Evolutionary conservation across 768 basidiomycete species (phyloP).

Genomic region (Lyophyllum decastes): DNA sequence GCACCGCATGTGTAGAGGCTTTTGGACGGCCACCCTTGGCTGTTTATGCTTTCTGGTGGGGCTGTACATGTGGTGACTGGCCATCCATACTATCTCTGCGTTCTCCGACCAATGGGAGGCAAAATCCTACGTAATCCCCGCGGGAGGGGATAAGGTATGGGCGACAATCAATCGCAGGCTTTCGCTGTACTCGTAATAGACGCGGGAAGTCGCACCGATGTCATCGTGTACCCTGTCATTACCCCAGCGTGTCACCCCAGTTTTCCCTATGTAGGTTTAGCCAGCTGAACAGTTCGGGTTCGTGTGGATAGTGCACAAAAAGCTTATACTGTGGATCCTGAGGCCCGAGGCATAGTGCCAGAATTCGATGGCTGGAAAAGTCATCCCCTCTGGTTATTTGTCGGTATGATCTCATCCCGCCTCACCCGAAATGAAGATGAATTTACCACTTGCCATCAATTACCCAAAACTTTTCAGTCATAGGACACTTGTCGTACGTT

Average conservation of each 20-base stretch:
- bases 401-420: constrained; percentile 3
- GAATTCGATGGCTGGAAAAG: not conserved
- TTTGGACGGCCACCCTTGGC: not conserved
- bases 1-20: not conserved
- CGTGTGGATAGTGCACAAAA: not conserved
- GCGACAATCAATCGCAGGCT: not conserved
- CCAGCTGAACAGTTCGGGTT: not conserved
- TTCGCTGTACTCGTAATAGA: not conserved
- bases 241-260: too few relatives aligned
- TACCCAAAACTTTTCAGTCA: not conserved
- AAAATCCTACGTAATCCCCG: not conserved
- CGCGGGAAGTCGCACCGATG: not conserved
- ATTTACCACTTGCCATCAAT: not conserved
- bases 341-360: not conserved
- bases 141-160: not conserved
- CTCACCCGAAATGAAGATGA: not conserved
- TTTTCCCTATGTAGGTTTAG: too few relatives aligned
- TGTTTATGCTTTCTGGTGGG: not conserved
- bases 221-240: not conserved
- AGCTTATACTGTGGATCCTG: not conserved
- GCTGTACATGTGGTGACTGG: constrained; percentile 3
- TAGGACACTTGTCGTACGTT: not conserved
- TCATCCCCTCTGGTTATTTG: not conserved
- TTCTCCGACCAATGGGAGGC: not conserved
- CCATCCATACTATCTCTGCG: not conserved